Base-by-base conservation (phyloP, 192 early-diverging fungal species). In the Backusella sp. region DNA sequence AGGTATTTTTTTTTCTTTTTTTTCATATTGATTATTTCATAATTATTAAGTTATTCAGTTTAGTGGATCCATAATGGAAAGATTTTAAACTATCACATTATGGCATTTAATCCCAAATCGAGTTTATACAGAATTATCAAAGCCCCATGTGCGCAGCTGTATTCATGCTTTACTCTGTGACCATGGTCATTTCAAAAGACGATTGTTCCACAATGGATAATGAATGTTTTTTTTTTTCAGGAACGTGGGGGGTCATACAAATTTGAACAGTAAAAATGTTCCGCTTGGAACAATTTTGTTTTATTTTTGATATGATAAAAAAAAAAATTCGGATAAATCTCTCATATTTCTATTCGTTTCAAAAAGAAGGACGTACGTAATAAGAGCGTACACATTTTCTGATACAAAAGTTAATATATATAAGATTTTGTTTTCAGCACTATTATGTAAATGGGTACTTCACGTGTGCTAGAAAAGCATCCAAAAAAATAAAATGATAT, bases 61-160 rank as follows among this genome's bases (percentile, higher is more conserved):
- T 9, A 62, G 26, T 28, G 11, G 6, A 62, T 26, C 4, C 23
- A 62, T 62, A 26, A 62, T 62, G 23, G 26, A 62, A 62, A 28
- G 2, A 28, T 62, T 49, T 62, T 14, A 62, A 62, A 12, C 56
- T 4, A 62, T 62, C 56, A 62, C 56, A 62, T 14, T 62, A 62
- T 62, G 56, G 56, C 56, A 62, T 28, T 62, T 62, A 62, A 62
- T 62, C 56, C 56, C 23, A 62, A 28, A 62, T 62, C 11, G 56
- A 62, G 56, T 28, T 28, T 28, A 62, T 28, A 62, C 12, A 62
- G 11, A 62, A 5, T 62, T 62, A 62, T 28, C 56, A 62, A 62
- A 62, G 56, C 56, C 56, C 23, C 56, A 28, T 62, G 56, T 62
- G 56, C 23, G 56, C 56, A 62, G 56, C 11, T 62, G 21, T 62